Percentiles rank a stretch among this genome's conserved stretches.
These are phyloP conservation scores for Rosa multiflora DNA, from an alignment of 306 rosid genomes.

Conservation along the genomic window DNA sequence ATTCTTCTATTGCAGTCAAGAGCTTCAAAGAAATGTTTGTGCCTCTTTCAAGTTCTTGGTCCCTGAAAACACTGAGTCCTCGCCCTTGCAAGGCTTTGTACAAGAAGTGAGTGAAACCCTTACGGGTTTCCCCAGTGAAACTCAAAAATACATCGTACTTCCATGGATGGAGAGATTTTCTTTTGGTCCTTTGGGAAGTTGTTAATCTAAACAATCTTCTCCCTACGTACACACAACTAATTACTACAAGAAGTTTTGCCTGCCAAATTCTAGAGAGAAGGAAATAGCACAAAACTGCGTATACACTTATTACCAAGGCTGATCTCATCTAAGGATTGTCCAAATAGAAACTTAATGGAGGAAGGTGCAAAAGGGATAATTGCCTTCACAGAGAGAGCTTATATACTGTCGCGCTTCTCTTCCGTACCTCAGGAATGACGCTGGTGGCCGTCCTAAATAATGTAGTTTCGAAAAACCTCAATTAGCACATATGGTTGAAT, in stretches of 20 bases:
- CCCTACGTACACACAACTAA: neutral
- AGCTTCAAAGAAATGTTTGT: neutral
- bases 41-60: neutral
- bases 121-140: neutral
- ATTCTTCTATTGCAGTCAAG: neutral
- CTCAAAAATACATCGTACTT: neutral
- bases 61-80: neutral
- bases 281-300: neutral
- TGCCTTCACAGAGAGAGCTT: neutral
- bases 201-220: neutral
- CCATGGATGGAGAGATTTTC: neutral
- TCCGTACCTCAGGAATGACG: neutral
- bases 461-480: neutral
- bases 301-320: neutral
- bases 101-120: conserved; percentile 6
- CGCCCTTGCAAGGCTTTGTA: neutral
- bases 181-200: neutral
- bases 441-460: neutral
- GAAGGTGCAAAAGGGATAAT: neutral
- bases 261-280: neutral
- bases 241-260: neutral
- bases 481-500: neutral
- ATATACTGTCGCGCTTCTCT: neutral
- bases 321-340: neutral
- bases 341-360: neutral